Conservation (phyloP, 2,329 filamentous ascomycete genomes). For the Exophiala sideris region DNA sequence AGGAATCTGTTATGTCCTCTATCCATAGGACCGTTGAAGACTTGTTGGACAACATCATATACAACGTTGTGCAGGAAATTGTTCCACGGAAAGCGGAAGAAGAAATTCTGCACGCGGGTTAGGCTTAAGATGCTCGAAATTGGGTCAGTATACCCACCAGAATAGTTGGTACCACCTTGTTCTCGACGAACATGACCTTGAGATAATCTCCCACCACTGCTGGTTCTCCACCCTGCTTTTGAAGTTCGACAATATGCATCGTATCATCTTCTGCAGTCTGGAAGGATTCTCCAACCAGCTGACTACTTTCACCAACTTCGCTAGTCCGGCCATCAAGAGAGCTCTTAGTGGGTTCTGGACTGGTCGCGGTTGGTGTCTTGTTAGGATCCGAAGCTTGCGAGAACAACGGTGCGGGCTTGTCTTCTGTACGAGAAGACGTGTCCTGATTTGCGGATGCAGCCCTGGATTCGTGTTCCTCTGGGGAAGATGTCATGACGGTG, state of each 20-base stretch:
- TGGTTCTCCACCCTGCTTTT: constrained; percentile 57
- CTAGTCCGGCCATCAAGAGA: constrained; percentile 6
- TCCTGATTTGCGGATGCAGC: background rate
- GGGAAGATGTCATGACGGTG: constrained; percentile 49
- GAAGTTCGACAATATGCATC: constrained; percentile 33
- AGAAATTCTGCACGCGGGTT: constrained; percentile 69
- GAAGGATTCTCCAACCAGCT: constrained; percentile 20
- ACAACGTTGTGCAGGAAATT: constrained; percentile 99
- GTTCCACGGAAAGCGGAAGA: constrained; percentile 98
- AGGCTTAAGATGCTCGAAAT: constrained; percentile 4
- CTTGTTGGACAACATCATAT: constrained; percentile 97
- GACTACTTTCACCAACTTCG: constrained; percentile 6
- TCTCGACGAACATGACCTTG: constrained; percentile 94
- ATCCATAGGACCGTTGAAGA: constrained; percentile 98
- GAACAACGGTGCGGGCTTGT: constrained; percentile 67
- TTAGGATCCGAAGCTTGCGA: constrained; percentile 22
- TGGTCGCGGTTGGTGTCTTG: constrained; percentile 28
- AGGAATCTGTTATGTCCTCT: constrained; percentile 86
- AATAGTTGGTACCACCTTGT: constrained; percentile 92
- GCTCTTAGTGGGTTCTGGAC: constrained; percentile 25
- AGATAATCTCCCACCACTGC: constrained; percentile 91
- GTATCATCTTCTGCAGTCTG: constrained; percentile 18
- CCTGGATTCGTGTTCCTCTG: constrained; percentile 18
- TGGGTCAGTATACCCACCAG: constrained; percentile 59
- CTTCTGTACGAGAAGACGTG: constrained; percentile 59